Base-by-base conservation (phyloP, 306 rosid genomes). In the Calophaca sinica region DNA sequence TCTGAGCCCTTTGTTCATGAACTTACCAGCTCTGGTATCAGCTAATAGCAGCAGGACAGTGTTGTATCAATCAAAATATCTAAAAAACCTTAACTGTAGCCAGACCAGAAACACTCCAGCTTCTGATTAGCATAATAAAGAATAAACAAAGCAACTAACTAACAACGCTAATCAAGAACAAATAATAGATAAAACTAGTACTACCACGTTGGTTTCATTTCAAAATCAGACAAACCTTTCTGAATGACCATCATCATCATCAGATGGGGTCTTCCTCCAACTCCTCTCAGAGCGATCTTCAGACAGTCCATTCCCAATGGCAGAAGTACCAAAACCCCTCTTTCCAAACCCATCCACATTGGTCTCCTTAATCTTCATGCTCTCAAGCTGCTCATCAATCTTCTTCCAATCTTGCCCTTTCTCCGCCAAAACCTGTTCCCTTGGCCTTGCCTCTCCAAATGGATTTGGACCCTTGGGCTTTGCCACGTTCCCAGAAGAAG, bases 371-470 rank as follows among this genome's bases (percentile, higher is more conserved):
- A 87, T 74, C 85, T 89, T 94, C 80, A 61, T 14, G 14, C 82
- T 79, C 78, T 88, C 94, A 70, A 94, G 96, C 72, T 94, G 83
- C 82, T 91, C 94, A 44, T 94, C 96, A 80, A 91, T 87, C 87
- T 88, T 87, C 89, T 91, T 94, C 94, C 93, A 91, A 75, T 94
- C 97, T 68, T 86, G 89, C 35, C 96, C 98, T 48, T 94, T 89
- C 89, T 87, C 96, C 0, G 94, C 97, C 89, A 94, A 84, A 53
- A 94, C 98, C 88, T 94, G 90, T 80, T 94, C 98, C 53, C 97
- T 91, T 2, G 98, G 98, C 87, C 96, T 89, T 0, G 97, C 98
- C 36, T 72, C 92, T 3, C 98, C 98, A 13, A 94, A 94, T 0
- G 96, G 98, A 50, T 84, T 91, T 2, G 89, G 32, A 6, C 90